Percentiles rank a stretch among this genome's conserved stretches.
Conservation (phyloP, 768 basidiomycete genomes). For the Mycena latifolia region DNA sequence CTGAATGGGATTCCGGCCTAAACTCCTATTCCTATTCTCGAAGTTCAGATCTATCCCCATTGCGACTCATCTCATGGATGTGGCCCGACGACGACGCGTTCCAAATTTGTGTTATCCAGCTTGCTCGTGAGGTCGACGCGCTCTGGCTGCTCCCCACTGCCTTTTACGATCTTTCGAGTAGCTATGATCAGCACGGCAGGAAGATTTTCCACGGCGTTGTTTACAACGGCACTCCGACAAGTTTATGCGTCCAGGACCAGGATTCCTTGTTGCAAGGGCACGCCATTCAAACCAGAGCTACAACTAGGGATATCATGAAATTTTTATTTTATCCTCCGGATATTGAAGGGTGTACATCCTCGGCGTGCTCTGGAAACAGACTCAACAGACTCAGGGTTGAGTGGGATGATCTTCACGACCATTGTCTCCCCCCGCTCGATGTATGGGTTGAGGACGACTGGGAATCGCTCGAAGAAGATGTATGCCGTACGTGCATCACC, state of each 20-base stretch:
- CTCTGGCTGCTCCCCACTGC: constrained; percentile 13
- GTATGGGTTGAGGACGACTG: constrained; percentile 15
- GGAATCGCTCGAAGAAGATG: not conserved
- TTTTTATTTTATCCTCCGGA: not conserved
- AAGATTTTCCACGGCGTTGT: not conserved
- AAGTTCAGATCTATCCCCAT: no score
- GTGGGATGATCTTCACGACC: no score
- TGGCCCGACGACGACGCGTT: no score
- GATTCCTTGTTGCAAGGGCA: not conserved
- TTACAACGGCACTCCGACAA: not conserved
- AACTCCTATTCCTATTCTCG: no score
- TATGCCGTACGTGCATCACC: not conserved
- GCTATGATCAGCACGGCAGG: not conserved
- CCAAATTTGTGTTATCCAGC: not conserved
- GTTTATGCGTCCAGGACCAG: not conserved
- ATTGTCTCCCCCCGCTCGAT: no score
- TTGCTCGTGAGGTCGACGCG: constrained; percentile 19
- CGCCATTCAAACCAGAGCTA: not conserved
- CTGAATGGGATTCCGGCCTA: constrained; percentile 2
- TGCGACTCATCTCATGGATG: no score
- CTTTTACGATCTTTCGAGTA: not conserved
- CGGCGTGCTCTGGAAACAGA: no score
- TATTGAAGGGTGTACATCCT: constrained; percentile 7
- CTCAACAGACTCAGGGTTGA: no score
- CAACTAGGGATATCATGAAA: not conserved